Evolutionary conservation across 306 rosid species (phyloP).

Genomic region (Fragaria nilgerrensis): DNA sequence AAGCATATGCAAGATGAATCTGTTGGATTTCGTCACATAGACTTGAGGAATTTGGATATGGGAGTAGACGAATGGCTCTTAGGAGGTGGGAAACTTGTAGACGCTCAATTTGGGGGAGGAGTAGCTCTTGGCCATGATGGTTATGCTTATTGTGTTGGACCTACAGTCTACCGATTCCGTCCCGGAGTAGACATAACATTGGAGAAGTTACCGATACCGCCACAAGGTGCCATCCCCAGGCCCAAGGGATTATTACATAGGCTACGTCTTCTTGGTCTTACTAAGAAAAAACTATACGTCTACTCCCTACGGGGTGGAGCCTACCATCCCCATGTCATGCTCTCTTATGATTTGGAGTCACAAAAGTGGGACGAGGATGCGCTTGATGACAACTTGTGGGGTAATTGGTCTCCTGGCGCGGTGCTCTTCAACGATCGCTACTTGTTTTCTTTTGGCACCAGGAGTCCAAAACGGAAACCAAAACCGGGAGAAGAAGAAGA

Average conservation of each 20-base stretch:
- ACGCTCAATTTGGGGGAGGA: neutral
- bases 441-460: neutral
- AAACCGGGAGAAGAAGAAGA: too few species aligned
- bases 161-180: neutral
- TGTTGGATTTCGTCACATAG: neutral
- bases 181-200: neutral
- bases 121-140: neutral
- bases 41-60: neutral
- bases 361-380: neutral
- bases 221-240: neutral
- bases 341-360: neutral
- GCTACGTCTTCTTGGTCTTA: neutral
- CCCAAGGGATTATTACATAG: too few species aligned
- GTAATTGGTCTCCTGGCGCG: neutral
- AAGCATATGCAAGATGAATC: too few species aligned
- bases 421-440: neutral
- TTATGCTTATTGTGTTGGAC: neutral
- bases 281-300: neutral
- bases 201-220: neutral
- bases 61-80: neutral
- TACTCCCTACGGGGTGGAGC: neutral
- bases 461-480: neutral
- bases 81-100: neutral
- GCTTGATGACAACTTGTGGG: neutral
- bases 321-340: neutral